A percentile compares a stretch with the other conserved stretches of the same genome.
These are phyloP conservation scores for Byssochlamys sp. DNA, from an alignment of 2,329 filamentous ascomycete genomes.

Conservation along the genomic window DNA sequence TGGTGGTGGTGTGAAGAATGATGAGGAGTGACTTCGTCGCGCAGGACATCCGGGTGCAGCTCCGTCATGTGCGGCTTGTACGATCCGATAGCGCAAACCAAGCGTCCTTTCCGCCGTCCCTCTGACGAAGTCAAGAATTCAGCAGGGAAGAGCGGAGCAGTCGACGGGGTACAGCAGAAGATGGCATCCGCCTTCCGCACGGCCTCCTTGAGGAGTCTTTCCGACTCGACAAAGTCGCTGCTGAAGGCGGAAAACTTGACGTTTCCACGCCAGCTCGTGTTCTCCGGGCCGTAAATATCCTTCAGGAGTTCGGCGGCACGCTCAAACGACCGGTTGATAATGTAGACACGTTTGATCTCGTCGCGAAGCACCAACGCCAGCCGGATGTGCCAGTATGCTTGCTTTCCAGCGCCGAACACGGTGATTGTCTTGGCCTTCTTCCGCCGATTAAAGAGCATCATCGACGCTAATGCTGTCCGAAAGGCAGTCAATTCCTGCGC, in stretches of 20 bases:
- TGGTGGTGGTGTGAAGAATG: conserved; percentile 39
- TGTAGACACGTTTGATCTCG: conserved; percentile 69
- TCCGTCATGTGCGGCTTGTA: conserved; percentile 70
- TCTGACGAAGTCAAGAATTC: conserved; percentile 57
- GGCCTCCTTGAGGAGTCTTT: conserved; percentile 59
- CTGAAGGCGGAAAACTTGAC: conserved; percentile 63
- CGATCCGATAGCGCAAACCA: conserved; percentile 36
- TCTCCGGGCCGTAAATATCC: conserved; percentile 44
- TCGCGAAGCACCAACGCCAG: conserved; percentile 62
- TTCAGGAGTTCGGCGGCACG: conserved; percentile 39
- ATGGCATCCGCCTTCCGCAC: conserved; percentile 65
- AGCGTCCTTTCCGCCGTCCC: conserved; percentile 35
- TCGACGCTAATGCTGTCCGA: conserved; percentile 53
- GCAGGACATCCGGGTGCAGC: conserved; percentile 65
- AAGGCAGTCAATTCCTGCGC: conserved; percentile 61
- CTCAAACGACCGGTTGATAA: conserved; percentile 61
- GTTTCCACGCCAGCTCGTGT: conserved; percentile 53
- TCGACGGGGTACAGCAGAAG: conserved; percentile 77
- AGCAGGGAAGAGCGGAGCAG: conserved; percentile 63
- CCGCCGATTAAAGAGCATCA: conserved; percentile 56
- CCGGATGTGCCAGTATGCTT: conserved; percentile 90
- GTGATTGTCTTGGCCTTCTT: conserved; percentile 63
- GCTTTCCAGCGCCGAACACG: conserved; percentile 78
- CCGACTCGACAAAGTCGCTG: conserved; percentile 59
- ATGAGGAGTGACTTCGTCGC: conserved; percentile 46